Base-by-base conservation (phyloP, 805 yeast species). In the Cephaloascus fragrans region DNA sequence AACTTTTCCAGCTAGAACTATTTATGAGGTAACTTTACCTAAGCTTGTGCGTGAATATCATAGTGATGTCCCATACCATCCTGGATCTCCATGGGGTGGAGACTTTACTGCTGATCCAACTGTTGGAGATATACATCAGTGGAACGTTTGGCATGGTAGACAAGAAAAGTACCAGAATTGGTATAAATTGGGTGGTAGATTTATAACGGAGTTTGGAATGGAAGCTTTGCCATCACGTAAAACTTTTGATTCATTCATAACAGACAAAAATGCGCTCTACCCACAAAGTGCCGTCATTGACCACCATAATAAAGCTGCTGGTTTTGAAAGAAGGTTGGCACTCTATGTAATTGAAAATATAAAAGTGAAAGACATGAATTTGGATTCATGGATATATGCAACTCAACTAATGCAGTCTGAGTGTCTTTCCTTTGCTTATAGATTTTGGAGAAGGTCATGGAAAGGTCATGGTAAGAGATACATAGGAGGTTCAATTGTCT, bases 121-220 rank as follows among this genome's bases (percentile, higher is more conserved):
- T 1, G 51, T 59, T 16, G 78, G 78, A 2, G 78, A 73, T 46
- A 54, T 68, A 3, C 78, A 73, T 44, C 76, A 71, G 42, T 73
- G 78, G 78, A 70, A 71, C 44, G 73, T 73, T 6, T 73, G 77
- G 77, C 79, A 73, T 44, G 78, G 77, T 1, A 49, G 57, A 18
- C 73, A 70, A 47, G 67, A 64, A 39, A 62, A 59, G 42, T 72
- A 72, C 45, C 79, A 73, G 43, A 55, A 69, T 46, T 70, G 75
- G 75, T 51, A 52, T 33, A 54, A 57, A 36, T 49, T 72, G 2
- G 66, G 61, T 4, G 78, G 77, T 2, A 45, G 77, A 23, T 73
- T 73, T 51, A 62, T 73, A 3, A 62, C 72, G 26, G 79, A 73
- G 49, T 73, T 73, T 54, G 79, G 78, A 1, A 72, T 73, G 77